A percentile compares a stretch with the other conserved stretches of the same genome.
Evolutionary conservation across 2,329 filamentous ascomycete genomes (phyloP).

Genomic region (Xylariaceae sp.): DNA sequence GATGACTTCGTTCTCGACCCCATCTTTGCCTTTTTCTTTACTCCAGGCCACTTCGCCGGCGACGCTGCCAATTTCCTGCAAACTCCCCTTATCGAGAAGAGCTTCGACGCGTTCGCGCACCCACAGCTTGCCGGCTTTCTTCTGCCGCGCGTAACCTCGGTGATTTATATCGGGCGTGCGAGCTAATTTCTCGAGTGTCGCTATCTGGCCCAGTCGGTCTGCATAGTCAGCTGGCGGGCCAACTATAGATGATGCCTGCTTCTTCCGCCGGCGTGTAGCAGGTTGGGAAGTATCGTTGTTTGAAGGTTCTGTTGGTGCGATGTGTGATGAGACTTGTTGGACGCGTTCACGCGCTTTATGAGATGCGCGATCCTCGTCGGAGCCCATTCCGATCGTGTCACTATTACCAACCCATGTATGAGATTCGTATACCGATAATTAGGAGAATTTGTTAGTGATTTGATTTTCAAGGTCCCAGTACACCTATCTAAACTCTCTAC

Average conservation of each 20-base stretch:
- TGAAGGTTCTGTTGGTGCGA: neutral
- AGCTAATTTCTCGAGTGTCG: slow-evolving; percentile 20
- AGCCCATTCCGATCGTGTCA: slow-evolving; percentile 11
- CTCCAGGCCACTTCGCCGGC: slow-evolving; percentile 24
- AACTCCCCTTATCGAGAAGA: slow-evolving; percentile 25
- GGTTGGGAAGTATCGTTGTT: neutral
- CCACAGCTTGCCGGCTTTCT: slow-evolving; percentile 28
- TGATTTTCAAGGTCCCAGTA: too few relatives aligned
- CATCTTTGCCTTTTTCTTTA: slow-evolving; percentile 9
- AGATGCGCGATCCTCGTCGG: slow-evolving; percentile 16
- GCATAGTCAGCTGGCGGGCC: slow-evolving; percentile 25
- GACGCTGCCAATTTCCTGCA: slow-evolving; percentile 25
- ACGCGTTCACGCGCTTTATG: slow-evolving; percentile 24
- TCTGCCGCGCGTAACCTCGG: slow-evolving; percentile 25
- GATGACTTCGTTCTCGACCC: slow-evolving; percentile 13
- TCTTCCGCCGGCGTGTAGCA: slow-evolving; percentile 10
- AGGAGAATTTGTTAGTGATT: too few relatives aligned
- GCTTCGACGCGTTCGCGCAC: slow-evolving; percentile 26
- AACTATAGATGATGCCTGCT: neutral
- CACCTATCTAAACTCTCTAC: too few relatives aligned
- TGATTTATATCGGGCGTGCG: slow-evolving; percentile 26
- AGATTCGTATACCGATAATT: too few relatives aligned
- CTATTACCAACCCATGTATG: neutral
- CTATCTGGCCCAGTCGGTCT: slow-evolving; percentile 27
- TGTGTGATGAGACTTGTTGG: slow-evolving; percentile 25